Evolutionary conservation across 2,329 filamentous ascomycete species (phyloP).

Genomic region (Fonsecaea multimorphosa): DNA sequence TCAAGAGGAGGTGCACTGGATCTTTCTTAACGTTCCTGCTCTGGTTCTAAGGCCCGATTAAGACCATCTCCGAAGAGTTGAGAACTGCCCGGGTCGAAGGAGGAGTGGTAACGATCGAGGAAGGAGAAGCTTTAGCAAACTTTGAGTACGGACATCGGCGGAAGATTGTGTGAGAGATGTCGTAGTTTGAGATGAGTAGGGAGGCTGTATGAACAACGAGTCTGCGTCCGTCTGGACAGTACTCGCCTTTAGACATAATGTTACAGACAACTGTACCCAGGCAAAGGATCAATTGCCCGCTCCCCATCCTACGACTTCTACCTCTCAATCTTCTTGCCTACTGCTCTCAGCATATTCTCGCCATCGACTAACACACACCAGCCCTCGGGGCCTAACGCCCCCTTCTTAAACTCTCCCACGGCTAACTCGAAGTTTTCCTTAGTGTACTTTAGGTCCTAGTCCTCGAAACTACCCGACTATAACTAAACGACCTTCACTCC

Average conservation of each 20-base stretch:
- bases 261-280: not conserved
- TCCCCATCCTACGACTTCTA: conserved; percentile 47
- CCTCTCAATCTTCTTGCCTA: conserved; percentile 58
- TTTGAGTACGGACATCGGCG: too few species aligned
- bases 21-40: too few species aligned
- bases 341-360: conserved; percentile 63
- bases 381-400: conserved; percentile 66
- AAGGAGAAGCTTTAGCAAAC: too few species aligned
- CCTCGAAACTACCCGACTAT: conserved; percentile 87
- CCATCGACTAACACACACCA: conserved; percentile 91
- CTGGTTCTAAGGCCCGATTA: too few species aligned
- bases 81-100: too few species aligned
- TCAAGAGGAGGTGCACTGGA: too few species aligned
- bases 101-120: too few species aligned
- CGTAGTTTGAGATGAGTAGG: too few species aligned
- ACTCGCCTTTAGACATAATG: not conserved
- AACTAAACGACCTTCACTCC: conserved; percentile 81
- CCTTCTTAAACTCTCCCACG: conserved; percentile 68
- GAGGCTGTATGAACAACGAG: too few species aligned
- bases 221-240: too few species aligned
- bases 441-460: conserved; percentile 74
- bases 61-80: too few species aligned
- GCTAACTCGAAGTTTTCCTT: conserved; percentile 71
- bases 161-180: too few species aligned
- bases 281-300: not conserved